Evolutionary conservation across 495 filamentous ascomycete species (phyloP), one percentile per base, ranked within the genome.

Genomic region (Bryoglossum gracile): DNA sequence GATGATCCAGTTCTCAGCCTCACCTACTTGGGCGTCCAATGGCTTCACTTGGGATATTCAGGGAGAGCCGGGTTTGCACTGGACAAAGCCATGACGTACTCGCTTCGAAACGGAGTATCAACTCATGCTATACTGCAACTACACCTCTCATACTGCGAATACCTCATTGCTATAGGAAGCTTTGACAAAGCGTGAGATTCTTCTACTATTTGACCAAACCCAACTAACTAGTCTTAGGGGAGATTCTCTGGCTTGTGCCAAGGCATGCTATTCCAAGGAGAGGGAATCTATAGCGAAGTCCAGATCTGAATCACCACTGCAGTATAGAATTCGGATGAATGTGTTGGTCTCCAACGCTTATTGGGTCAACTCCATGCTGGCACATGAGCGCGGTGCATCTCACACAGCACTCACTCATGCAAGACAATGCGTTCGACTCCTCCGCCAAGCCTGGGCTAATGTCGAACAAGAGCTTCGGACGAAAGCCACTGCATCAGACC

Each of bases 1-100:
- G 78, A 85, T 54, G 75, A 77, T 14, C 61, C 82, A 9, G 69
- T 89, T 6, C 55, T 71, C 16, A 69, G 77, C 41, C 71, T 83
- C 24, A 76, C 77, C 13, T 66, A 66, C 0, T 67, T 94, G 1
- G 85, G 81, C 1, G 53, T 80, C 3, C 86, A 90, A 51, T 87
- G 89, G 58, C 76, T 87, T 42, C 77, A 75, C 16, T 76, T 91
- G 46, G 92, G 92, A 21, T 83, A 86, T 53, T 83, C 83, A 16
- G 75, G 75, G 11, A 84, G 86, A 59, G 88, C 89, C 30, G 80
- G 80, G 26, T 62, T 81, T 33, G 60, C 78, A 1, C 70, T 95
- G 16, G 67, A 68, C 2, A 75, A 77, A 43, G 81, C 84, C 8
- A 73, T 72, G 41, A 66, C 68, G 17, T 71, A 75, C 51, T 46